These are phyloP conservation scores for Dictyostelium discoideum DNA, from an alignment of 78 protist genomes.

Conservation along the genomic window DNA sequence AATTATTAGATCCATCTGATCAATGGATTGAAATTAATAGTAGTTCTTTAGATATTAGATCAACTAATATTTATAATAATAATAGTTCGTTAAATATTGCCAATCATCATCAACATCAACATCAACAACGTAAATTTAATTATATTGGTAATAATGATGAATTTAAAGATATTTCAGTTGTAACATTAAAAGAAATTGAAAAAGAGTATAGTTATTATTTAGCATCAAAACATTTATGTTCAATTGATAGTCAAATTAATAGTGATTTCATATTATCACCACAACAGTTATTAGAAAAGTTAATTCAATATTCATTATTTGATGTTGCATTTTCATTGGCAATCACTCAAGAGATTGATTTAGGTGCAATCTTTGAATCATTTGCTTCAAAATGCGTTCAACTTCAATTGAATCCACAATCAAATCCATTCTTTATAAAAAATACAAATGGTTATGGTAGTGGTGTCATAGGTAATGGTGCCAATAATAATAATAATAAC, in stretches of 20 bases:
- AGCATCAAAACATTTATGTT: not conserved
- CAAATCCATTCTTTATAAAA: conserved; percentile 4
- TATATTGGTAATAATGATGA: not conserved
- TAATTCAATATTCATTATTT: conserved; percentile 6
- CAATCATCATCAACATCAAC: not conserved
- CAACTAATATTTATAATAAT: not conserved
- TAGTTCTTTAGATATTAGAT: not conserved
- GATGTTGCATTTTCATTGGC: conserved; percentile 49
- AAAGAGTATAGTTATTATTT: conserved; percentile 23
- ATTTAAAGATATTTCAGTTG: not conserved
- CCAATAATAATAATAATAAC: not conserved
- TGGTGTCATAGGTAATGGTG: not conserved
- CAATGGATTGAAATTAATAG: conserved; percentile 35
- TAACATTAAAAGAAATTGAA: conserved; percentile 9
- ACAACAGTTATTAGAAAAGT: conserved; percentile 13
- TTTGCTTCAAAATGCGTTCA: conserved; percentile 43
- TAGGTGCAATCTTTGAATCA: conserved; percentile 30
- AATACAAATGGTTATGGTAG: not conserved
- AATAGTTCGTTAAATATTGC: not conserved
- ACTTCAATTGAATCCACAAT: conserved; percentile 37
- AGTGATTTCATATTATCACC: conserved; percentile 17
- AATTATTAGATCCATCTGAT: not conserved
- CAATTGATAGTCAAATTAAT: not conserved
- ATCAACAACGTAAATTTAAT: not conserved
- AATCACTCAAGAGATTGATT: conserved; percentile 22